Base-by-base conservation (phyloP, 768 basidiomycete species). In the Rhizopogon vinicolor region DNA sequence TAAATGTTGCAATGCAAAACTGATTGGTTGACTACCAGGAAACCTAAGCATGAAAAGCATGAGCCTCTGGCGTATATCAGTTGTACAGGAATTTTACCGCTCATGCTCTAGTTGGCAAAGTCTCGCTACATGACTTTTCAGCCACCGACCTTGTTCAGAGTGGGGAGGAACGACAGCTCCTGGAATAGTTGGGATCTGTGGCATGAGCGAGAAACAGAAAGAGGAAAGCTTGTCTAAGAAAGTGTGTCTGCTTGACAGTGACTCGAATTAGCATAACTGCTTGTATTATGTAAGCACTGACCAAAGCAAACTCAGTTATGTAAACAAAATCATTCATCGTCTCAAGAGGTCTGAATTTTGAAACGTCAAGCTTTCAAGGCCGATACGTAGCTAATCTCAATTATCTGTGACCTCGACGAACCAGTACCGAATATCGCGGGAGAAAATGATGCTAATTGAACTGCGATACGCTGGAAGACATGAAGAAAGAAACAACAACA, bases 11-110 rank as follows among this genome's bases (percentile, higher is more conserved):
- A 71, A 64, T 5, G 82, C 78, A 72, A 99, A 98, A 69, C 93
- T 95, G 65, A 99, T 85, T 18, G 96, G 96, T 66, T 98, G 97
- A 64, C 90, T 90, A 22, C 97, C 96, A 16, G 96, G 96, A 72
- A 98, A 99, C 59, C 91, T 93, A 60, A 45, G 12, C 52, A 18
- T 60, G 61, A 53, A 48, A 46, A 41, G 39, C 50, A 60, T 33
- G 35, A 50, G 12, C 22, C 9, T 43, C 37, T 19, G 9, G 31
- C 25, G 2, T n/a, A 46, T 44, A 35, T 51, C 42, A 14, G 37
- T 19, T 19, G 53, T 35, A 54, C 41, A 41, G 33, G 52, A 41
- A 74, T 77, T 18, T 60, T 58, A 87, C 89, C 82, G 82, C 62
- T 85, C 77, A 54, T 83, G 74, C 52, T 87, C 81, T 44, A 91